Base-by-base conservation (phyloP, 73 alveolate genomes). In the Paramecium sexaurelia region DNA sequence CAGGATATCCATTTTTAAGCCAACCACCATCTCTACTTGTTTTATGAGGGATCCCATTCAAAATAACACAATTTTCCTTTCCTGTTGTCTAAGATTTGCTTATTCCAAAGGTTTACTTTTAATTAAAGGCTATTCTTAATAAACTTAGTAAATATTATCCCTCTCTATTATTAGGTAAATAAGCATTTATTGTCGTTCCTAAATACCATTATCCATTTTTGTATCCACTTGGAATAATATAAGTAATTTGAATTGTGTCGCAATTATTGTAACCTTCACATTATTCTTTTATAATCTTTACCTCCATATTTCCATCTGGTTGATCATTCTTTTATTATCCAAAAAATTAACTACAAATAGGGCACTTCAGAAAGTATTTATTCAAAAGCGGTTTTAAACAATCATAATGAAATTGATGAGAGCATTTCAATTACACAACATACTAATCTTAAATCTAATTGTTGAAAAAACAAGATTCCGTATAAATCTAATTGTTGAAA, bases 81-180 rank as follows among this genome's bases (percentile, higher is more conserved):
- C 99, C 99, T 32, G 99, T 98, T 6, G 99, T 97, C 51, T 94
- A 96, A 43, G 99, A 95, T 19, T 98, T 97, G 33, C 99, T 99
- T 26, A 98, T 96, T 4, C 97, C 96, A 84, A 98, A 98, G 10
- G 96, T 98, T 56, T 97, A 85, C 88, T 93, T 96, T 92, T 99
- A 91, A 56, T 96, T 94, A 92, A 97, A 98, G 8, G 99, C 98
- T 67, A 87, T 94, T 35, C 89, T 90, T 40, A 98, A 94, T 56
- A 98, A 91, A 20, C 93, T 92, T 41, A 98, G 92, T 8, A 96
- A 95, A 37, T 95, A 97, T 75, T 94, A 78, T 15, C 99, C 99
- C 83, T 98, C 97, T 40, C 91, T 17, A 56, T 95, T 97, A 89
- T 97, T 96, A 0, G 99, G 99, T 57, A 98, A 91, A 95, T 92